phyloP scores from a whole-genome alignment of 2,329 filamentous ascomycete species.

The Penicillium glabrum region DNA sequence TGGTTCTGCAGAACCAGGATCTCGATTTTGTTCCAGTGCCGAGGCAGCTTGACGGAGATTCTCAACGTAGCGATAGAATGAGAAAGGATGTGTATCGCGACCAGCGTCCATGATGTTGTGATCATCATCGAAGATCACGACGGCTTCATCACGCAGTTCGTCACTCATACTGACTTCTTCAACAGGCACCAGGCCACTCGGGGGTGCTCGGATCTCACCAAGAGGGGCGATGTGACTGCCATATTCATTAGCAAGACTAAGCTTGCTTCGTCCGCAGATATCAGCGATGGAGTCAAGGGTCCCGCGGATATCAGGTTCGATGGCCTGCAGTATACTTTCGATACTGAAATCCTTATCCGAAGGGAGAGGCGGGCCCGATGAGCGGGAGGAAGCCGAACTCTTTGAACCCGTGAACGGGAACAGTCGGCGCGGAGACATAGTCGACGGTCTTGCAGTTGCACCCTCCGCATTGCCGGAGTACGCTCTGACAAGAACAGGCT shows the following conservation, averaged over 20 bases:
- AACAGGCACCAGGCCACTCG: constrained; percentile 39
- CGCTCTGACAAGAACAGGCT: constrained; percentile 46
- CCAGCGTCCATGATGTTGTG: constrained; percentile 35
- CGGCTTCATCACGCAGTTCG: constrained; percentile 37
- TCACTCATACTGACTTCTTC: constrained; percentile 44
- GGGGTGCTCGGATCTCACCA: constrained; percentile 53
- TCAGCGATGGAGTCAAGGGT: constrained; percentile 64
- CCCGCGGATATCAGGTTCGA: constrained; percentile 58
- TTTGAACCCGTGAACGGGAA: constrained; percentile 28
- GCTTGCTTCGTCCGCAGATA: constrained; percentile 61
- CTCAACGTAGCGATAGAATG: constrained; percentile 40
- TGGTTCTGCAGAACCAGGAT: constrained; percentile 10
- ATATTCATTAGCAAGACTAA: constrained; percentile 64
- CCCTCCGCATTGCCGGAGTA: constrained; percentile 41
- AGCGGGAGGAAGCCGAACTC: constrained; percentile 19
- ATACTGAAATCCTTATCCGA: constrained; percentile 56
- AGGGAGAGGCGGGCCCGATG: constrained; percentile 40
- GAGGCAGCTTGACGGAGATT: constrained; percentile 27
- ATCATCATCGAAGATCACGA: constrained; percentile 41
- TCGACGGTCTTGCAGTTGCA: constrained; percentile 24
- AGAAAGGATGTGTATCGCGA: constrained; percentile 34
- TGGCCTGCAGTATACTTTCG: constrained; percentile 55
- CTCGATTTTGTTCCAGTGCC: constrained; percentile 12
- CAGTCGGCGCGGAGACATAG: constrained; percentile 34
- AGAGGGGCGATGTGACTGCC: constrained; percentile 61